Evolutionary conservation across 2,329 filamentous ascomycete species (phyloP), one percentile per base, ranked within the genome.

Genomic region (Fusarium sarcochroum): DNA sequence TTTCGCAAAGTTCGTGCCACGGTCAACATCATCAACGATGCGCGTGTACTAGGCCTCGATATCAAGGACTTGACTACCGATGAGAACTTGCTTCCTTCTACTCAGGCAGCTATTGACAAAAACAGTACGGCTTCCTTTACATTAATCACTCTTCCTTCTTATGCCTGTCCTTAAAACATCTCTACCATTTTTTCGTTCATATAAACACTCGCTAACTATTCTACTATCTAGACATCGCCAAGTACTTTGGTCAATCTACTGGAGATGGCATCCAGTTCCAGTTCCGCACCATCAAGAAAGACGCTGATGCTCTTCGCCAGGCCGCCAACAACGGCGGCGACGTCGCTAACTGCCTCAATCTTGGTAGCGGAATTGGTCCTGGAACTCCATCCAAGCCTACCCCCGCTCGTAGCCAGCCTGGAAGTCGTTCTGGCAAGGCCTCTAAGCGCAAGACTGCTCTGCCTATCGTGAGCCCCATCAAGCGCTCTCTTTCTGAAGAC

Each of bases 201-300:
- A 5, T 13, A 5, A 49, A 21, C 37, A 38, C 15, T 38, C 30
- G 27, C 66, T 68, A 21, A 67, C 51, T 55, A 20, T 11, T 40
- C 20, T 38, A 9, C 40, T n/a, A 18, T n/a, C 13, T 49, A 90
- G 87, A 88, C 42, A 89, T 90, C 50, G 83, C 85, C 62, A 86
- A 84, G 63, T 85, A 86, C 76, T 90, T 87, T 66, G 87, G 87
- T 25, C 86, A 87, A 58, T 87, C 85, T 5, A 90, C 87, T 0
- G 74, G 81, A 1, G 82, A 83, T 20, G 88, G 88, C 10, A 83
- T 90, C n/a, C 83, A 85, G 68, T 90, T 87, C 73, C 87, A 89
- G 71, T 89, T 90, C 71, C 83, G 87, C 2, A 63, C 75, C 23
- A 84, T 89, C 77, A 88, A 87, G 76, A 80, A 80, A 35, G 81